These are phyloP conservation scores for Boletus bicolor DNA, from an alignment of 768 basidiomycete species.

Conservation along the genomic window DNA sequence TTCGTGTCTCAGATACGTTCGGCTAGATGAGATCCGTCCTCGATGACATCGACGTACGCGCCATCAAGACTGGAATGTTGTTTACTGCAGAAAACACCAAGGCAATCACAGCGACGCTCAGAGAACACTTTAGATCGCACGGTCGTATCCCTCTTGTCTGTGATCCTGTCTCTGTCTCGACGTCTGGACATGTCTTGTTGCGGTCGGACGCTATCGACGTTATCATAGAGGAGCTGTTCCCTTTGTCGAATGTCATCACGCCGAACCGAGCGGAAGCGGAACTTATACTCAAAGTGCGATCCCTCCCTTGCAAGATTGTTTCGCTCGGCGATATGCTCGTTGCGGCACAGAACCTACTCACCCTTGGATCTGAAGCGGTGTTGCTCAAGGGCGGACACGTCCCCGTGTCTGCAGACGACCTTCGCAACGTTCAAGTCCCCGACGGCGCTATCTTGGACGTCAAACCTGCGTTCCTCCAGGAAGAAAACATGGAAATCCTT, in stretches of 20 bases:
- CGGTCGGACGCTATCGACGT: constrained; percentile 59
- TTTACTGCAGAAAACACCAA: constrained; percentile 53
- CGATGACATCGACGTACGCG: constrained; percentile 64
- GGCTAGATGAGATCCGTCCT: constrained; percentile 68
- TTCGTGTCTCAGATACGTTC: background rate
- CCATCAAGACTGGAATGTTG: constrained; percentile 92
- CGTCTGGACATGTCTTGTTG: constrained; percentile 80
- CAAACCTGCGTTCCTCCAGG: constrained; percentile 43
- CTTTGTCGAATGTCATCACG: constrained; percentile 69
- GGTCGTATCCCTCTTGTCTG: constrained; percentile 59
- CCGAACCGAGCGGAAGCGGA: constrained; percentile 85
- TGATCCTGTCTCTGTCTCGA: constrained; percentile 91
- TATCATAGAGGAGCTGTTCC: constrained; percentile 63
- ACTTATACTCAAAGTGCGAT: constrained; percentile 49
- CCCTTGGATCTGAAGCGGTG: constrained; percentile 51
- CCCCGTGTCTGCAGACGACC: constrained; percentile 41
- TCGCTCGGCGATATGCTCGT: constrained; percentile 58
- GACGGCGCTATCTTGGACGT: constrained; percentile 35
- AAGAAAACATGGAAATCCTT: constrained; percentile 65
- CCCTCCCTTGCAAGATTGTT: constrained; percentile 33
- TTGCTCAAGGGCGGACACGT: constrained; percentile 88
- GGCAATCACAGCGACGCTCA: constrained; percentile 52
- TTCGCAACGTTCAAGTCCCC: constrained; percentile 32
- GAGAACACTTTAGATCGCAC: constrained; percentile 33
- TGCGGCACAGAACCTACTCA: constrained; percentile 49